Evolutionary conservation across 371 early-diverging fungal genomes (phyloP), one percentile per base, ranked within the genome.

Genomic region (Mortierella sp.): DNA sequence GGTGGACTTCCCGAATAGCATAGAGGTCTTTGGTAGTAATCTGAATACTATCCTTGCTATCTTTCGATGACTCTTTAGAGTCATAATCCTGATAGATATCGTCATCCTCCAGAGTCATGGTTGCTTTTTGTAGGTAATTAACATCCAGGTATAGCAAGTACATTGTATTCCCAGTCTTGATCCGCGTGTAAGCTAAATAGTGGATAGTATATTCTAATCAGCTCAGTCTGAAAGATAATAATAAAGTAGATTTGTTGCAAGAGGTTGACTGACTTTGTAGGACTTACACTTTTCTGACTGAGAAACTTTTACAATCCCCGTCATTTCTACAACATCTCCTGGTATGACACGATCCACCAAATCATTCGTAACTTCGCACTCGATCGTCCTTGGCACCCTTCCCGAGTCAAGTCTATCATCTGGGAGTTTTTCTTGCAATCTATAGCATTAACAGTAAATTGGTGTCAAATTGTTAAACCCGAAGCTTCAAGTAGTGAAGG

Each of bases 281-380:
- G 31, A 57, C 65, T 55, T 67, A 72, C 77, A 56, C 68, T 85
- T 93, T 34, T 91, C 89, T 1, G 91, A 80, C 55, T 87, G 83
- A n/a, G 85, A 58, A n/a, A 88, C 90, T 61, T 94, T 93, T 56
- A 95, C 92, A 53, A 97, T 93, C 43, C 99, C 99, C 56, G 97
- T 94, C 65, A 98, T 86, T 49, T 90, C 91, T 15, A 99, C 94
- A 60, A 99, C 92, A 84, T 99, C 99, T 19, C 99, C 99, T 19
- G 99, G 99, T 79, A 99, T 99, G 22, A 96, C 94, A 6, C 76
- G 82, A 78, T 99, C 99, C 0, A 98, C 99, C 40, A 99, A 85
- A 83, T 99, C 99, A 67, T 96, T 94, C 55, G 96, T 95, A 34
- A 99, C 85, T 60, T 99, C 93, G 29, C 98, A 90, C 76, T 99